Conservation (phyloP, 768 basidiomycete genomes). For the Rhizopogon salebrosus region DNA sequence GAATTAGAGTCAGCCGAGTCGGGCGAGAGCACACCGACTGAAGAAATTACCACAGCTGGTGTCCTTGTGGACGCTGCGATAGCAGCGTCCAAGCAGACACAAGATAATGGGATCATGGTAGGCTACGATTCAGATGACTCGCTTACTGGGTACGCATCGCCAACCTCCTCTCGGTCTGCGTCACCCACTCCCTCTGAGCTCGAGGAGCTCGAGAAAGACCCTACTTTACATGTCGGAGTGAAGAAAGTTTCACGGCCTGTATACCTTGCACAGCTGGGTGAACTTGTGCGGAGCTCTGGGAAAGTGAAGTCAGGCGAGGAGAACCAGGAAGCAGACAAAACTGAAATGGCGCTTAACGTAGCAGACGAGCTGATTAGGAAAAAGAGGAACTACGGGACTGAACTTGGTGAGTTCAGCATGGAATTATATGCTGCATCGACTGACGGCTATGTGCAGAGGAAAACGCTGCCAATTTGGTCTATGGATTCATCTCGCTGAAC, state of each 20-base stretch:
- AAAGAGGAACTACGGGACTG: conserved; percentile 81
- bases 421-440: background rate
- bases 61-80: background rate
- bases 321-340: conserved; percentile 62
- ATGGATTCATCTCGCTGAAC: conserved; percentile 68
- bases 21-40: conserved; percentile 4
- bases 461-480: conserved; percentile 79
- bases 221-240: conserved; percentile 63
- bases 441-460: conserved; percentile 58
- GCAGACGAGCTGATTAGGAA: conserved; percentile 82
- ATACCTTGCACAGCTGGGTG: conserved; percentile 81
- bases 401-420: conserved; percentile 54
- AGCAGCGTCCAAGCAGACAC: conserved; percentile 2
- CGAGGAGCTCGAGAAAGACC: conserved; percentile 81
- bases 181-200: conserved; percentile 83
- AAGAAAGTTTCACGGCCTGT: conserved; percentile 80
- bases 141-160: conserved; percentile 69
- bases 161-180: conserved; percentile 58
- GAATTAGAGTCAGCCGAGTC: conserved; percentile 2
- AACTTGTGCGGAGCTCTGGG: conserved; percentile 63
- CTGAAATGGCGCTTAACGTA: conserved; percentile 74
- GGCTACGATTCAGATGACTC: conserved; percentile 81
- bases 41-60: conserved; percentile 2
- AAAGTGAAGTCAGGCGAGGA: conserved; percentile 47
- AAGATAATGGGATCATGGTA: background rate